Base-by-base conservation (phyloP, 192 early-diverging fungal genomes). In the Cladochytrium replicatum region DNA sequence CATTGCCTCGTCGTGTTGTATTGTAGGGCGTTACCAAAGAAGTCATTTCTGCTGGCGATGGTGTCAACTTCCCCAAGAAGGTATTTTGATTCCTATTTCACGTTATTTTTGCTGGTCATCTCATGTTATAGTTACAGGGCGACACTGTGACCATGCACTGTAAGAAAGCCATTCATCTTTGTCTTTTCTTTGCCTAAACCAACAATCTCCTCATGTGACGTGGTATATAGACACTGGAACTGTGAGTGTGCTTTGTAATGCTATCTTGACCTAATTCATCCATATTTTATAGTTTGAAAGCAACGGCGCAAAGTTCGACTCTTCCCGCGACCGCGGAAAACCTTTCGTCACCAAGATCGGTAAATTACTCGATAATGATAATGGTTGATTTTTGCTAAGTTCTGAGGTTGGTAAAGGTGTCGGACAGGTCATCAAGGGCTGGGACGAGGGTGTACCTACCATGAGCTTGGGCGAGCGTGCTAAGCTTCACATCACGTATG, bases 271-370 rank as follows among this genome's bases (percentile, higher is more conserved):
- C 24, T 54, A 54, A 55, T 60, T 48, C 23, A 19, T 26, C 6
- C 15, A 11, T 38, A n/a, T 17, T 1, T 52, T 51, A 15, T 34
- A 68, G 57, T 58, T 72, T 46, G 62, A 56, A 37, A 63, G 65
- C 42, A 68, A 81, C 57, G 90, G 89, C 50, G 62, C 41, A 17
- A 75, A 84, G 63, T 98, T 98, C 51, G 95, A 98, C 64, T 88
- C 86, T 45, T 88, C 87, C 47, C 60, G 68, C 48, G 78, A 93
- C 66, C 89, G 91, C 56, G 69, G 75, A 21, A 47, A 84, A 54
- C 90, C 95, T 32, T 98, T 96, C 54, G 67, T 69, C 22, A 89
- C 83, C 69, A 69, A 66, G 38, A 95, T 98, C 54, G 95, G 95
- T 56, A n/a, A n/a, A n/a, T n/a, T n/a, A n/a, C n/a, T n/a, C n/a